Percentiles rank a stretch among this genome's conserved stretches.
phyloP scores from a whole-genome alignment of 169 alveolate genomes.

The Plasmodium vivax region DNA sequence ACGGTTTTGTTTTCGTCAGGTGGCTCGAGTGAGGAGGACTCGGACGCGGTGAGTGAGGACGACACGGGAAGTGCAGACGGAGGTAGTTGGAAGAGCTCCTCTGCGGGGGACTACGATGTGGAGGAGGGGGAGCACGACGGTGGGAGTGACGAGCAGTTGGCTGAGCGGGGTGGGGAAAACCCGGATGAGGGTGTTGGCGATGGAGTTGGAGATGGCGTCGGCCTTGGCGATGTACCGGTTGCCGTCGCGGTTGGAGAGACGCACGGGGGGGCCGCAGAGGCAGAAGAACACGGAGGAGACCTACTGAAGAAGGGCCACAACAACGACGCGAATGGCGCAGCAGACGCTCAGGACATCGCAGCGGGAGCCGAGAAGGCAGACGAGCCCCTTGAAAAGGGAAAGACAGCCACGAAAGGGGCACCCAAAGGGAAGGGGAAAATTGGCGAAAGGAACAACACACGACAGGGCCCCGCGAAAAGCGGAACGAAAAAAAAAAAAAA shows the following conservation, averaged over 20 bases:
- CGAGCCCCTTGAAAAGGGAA: background rate
- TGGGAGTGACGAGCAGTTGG: background rate
- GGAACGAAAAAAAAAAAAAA: slow-evolving; percentile 20
- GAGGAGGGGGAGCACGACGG: background rate
- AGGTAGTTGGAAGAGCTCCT: background rate
- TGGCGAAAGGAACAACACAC: background rate
- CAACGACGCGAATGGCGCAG: background rate
- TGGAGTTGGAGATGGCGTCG: background rate
- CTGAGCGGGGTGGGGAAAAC: background rate
- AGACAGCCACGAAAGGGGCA: background rate
- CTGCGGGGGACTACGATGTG: background rate
- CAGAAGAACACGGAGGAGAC: background rate
- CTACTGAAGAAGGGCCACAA: background rate
- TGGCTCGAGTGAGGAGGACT: slow-evolving; percentile 9
- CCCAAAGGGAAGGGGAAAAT: background rate
- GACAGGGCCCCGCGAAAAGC: background rate
- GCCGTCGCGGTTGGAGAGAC: background rate
- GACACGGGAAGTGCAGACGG: background rate
- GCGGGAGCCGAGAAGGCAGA: background rate
- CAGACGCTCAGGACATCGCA: background rate
- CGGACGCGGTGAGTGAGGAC: slow-evolving; percentile 4
- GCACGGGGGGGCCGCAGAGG: background rate
- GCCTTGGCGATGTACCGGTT: background rate
- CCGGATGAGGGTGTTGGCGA: background rate
- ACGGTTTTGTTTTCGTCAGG: slow-evolving; percentile 39